Evolutionary conservation across 768 basidiomycete species (phyloP).

Genomic region (Tylopilus intermedius): DNA sequence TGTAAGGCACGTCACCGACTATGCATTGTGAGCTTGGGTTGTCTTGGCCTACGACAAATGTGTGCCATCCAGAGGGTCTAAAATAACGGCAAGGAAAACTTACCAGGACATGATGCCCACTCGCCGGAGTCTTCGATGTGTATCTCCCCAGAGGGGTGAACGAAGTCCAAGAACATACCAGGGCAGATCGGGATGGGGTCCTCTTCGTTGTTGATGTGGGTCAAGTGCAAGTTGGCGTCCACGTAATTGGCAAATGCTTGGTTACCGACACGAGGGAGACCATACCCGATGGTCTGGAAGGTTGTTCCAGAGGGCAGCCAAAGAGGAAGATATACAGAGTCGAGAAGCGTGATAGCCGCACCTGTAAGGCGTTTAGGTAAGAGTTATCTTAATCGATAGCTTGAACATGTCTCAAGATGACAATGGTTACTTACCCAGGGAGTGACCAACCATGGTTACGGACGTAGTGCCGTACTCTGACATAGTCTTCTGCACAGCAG

Average conservation of each 20-base stretch:
- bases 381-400: not conserved
- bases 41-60: conserved; percentile 42
- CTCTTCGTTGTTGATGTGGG: conserved; percentile 51
- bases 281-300: conserved; percentile 32
- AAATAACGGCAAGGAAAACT: not conserved
- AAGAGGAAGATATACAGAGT: conserved; percentile 38
- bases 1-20: conserved; percentile 28
- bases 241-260: conserved; percentile 56
- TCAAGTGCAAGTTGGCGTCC: conserved; percentile 41
- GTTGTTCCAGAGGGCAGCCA: conserved; percentile 31
- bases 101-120: conserved; percentile 56
- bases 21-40: conserved; percentile 40
- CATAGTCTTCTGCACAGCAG: conserved; percentile 42
- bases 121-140: conserved; percentile 41
- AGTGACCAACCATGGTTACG: conserved; percentile 45
- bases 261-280: conserved; percentile 47
- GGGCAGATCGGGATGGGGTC: conserved; percentile 38
- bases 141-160: conserved; percentile 38
- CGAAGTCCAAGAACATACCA: conserved; percentile 35
- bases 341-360: conserved; percentile 36
- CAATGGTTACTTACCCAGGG: conserved; percentile 27
- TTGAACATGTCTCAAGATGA: not conserved
- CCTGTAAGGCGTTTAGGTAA: conserved; percentile 14
- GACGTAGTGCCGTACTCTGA: conserved; percentile 30
- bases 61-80: not conserved